These are phyloP conservation scores for Odontarrhena argentea DNA, from an alignment of 345 rosid genomes.

Conservation along the genomic window DNA sequence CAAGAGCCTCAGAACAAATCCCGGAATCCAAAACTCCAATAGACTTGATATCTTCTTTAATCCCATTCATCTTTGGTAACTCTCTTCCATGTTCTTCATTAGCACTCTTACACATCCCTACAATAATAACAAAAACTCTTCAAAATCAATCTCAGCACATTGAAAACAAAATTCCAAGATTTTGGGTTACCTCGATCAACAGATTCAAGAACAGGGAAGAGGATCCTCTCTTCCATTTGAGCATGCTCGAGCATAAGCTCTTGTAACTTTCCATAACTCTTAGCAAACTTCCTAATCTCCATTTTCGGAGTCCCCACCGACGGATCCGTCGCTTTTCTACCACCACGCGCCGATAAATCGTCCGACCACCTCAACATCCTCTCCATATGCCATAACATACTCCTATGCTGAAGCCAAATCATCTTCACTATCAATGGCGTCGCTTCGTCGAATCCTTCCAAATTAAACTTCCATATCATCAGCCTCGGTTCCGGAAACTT, in stretches of 20 bases:
- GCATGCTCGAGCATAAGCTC: slow-evolving; percentile 79
- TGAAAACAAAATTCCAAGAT: no score
- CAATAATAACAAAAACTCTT: neutral
- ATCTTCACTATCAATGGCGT: slow-evolving; percentile 49
- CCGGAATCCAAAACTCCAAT: slow-evolving; percentile 58
- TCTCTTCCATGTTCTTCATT: slow-evolving; percentile 69
- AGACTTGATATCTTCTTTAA: slow-evolving; percentile 70
- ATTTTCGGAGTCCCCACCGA: slow-evolving; percentile 62
- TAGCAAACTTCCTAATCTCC: slow-evolving; percentile 66
- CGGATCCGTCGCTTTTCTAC: slow-evolving; percentile 57
- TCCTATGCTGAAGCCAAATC: slow-evolving; percentile 60
- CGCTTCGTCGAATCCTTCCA: slow-evolving; percentile 43
- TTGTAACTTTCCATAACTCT: slow-evolving; percentile 54
- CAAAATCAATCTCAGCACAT: no score
- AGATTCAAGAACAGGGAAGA: slow-evolving; percentile 63
- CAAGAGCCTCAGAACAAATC: slow-evolving; percentile 53
- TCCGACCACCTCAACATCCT: slow-evolving; percentile 71
- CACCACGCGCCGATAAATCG: slow-evolving; percentile 64
- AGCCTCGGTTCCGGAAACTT: slow-evolving; percentile 58
- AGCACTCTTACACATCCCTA: slow-evolving; percentile 68
- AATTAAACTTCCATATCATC: slow-evolving; percentile 35
- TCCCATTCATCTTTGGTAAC: slow-evolving; percentile 73
- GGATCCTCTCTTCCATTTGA: slow-evolving; percentile 74
- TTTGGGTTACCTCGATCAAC: slow-evolving; percentile 60
- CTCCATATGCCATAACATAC: slow-evolving; percentile 61